Evolutionary conservation across 2,329 filamentous ascomycete species (phyloP).

Genomic region (Pleoardoris graminearum): DNA sequence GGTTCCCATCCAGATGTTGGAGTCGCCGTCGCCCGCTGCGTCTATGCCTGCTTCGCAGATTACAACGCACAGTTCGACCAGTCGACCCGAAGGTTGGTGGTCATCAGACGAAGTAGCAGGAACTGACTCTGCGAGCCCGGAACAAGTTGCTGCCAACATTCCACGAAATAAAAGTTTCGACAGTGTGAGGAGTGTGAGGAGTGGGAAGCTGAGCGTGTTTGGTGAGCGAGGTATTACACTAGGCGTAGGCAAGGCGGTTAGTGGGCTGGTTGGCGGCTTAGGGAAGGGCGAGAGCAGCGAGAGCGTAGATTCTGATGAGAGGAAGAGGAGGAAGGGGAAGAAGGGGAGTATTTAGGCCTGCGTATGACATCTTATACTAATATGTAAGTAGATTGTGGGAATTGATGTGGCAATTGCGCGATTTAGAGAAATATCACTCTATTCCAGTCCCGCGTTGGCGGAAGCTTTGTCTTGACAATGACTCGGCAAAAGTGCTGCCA

Average conservation of each 20-base stretch:
- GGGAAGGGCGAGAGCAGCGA: slow-evolving; percentile 29
- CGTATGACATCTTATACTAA: too few relatives aligned
- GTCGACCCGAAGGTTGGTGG: slow-evolving; percentile 46
- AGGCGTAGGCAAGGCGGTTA: slow-evolving; percentile 38
- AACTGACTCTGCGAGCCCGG: slow-evolving; percentile 24
- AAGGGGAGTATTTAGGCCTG: not conserved
- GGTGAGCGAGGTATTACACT: slow-evolving; percentile 40
- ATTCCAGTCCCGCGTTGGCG: too few relatives aligned
- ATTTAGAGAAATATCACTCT: too few relatives aligned
- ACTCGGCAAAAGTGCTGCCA: too few relatives aligned
- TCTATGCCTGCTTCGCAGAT: slow-evolving; percentile 33
- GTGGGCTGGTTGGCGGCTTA: slow-evolving; percentile 30
- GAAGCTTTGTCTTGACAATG: too few relatives aligned
- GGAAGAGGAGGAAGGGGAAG: slow-evolving; percentile 10
- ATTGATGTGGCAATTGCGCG: too few relatives aligned
- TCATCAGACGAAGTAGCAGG: slow-evolving; percentile 43
- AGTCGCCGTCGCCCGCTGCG: slow-evolving; percentile 21
- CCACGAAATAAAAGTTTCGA: slow-evolving; percentile 27
- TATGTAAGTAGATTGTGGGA: too few relatives aligned
- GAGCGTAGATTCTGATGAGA: slow-evolving; percentile 10
- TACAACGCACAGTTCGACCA: slow-evolving; percentile 35
- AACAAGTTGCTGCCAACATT: slow-evolving; percentile 16
- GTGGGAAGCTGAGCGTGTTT: slow-evolving; percentile 29
- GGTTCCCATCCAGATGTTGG: slow-evolving; percentile 22
- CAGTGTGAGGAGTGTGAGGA: slow-evolving; percentile 29